Evolutionary conservation across 768 basidiomycete genomes (phyloP).

Genomic region (Hydnum rufescens): DNA sequence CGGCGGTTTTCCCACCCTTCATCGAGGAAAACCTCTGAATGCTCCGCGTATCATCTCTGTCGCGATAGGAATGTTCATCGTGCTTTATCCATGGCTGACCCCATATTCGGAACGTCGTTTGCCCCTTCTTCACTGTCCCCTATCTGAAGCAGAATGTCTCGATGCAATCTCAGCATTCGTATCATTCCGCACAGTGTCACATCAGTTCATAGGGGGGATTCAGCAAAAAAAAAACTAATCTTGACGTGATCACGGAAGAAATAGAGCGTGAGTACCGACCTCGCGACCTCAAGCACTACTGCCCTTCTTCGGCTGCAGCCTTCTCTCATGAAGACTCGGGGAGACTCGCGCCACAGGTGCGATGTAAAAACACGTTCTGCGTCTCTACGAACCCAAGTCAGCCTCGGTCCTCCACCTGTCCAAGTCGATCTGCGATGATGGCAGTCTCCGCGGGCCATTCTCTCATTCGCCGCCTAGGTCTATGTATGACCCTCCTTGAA

Average conservation of each 20-base stretch:
- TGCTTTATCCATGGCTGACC: slow-evolving; percentile 12
- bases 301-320: slow-evolving; percentile 24
- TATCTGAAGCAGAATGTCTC: slow-evolving; percentile 11
- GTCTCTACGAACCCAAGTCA: slow-evolving; percentile 46
- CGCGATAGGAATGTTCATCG: slow-evolving; percentile 18
- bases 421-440: too few relatives aligned
- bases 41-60: slow-evolving; percentile 39
- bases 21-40: slow-evolving; percentile 77
- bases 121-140: slow-evolving; percentile 22
- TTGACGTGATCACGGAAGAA: neutral
- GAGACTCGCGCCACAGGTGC: slow-evolving; percentile 67
- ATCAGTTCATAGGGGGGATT: neutral
- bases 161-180: too few relatives aligned
- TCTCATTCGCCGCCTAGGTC: too few relatives aligned
- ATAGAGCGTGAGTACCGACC: slow-evolving; percentile 12
- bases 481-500: too few relatives aligned
- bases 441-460: too few relatives aligned
- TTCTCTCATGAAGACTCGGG: slow-evolving; percentile 39
- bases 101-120: slow-evolving; percentile 9
- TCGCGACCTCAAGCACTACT: slow-evolving; percentile 35
- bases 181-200: slow-evolving; percentile 13
- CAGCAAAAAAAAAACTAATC: neutral
- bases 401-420: slow-evolving; percentile 21
- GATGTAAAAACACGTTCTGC: slow-evolving; percentile 47
- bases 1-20: slow-evolving; percentile 28